These are phyloP conservation scores for Pseudozyma sp. DNA, from an alignment of 1,284 basidiomycete genomes.

Conservation along the genomic window DNA sequence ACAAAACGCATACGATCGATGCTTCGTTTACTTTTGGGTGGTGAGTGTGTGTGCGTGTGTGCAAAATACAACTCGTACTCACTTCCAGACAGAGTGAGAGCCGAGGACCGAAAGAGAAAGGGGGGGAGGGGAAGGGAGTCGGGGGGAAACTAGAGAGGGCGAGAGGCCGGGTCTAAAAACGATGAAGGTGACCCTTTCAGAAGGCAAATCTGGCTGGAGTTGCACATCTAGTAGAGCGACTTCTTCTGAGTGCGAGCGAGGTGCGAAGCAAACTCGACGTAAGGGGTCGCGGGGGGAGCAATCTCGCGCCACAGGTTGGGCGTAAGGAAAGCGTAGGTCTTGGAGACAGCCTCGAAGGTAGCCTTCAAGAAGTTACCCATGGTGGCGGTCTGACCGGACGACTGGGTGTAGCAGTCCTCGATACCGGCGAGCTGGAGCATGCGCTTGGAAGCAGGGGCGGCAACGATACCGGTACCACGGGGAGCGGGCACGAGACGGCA, in stretches of 20 bases:
- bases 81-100: neutral
- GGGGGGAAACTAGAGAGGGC: slow-evolving; percentile 46
- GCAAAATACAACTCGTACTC: slow-evolving; percentile 36
- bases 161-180: slow-evolving; percentile 25
- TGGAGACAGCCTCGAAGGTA: slow-evolving; percentile 94
- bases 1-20: slow-evolving; percentile 39
- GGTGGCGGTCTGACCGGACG: slow-evolving; percentile 97
- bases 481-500: slow-evolving; percentile 97
- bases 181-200: slow-evolving; percentile 16
- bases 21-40: slow-evolving; percentile 37
- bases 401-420: slow-evolving; percentile 92
- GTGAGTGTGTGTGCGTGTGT: slow-evolving; percentile 23
- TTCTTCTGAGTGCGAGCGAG: slow-evolving; percentile 65
- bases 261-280: slow-evolving; percentile 67
- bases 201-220: neutral
- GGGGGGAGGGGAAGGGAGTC: slow-evolving; percentile 27
- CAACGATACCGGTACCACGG: slow-evolving; percentile 99
- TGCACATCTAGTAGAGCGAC: slow-evolving; percentile 48
- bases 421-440: slow-evolving; percentile 97
- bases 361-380: slow-evolving; percentile 99
- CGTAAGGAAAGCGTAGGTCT: slow-evolving; percentile 96
- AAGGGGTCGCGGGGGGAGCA: slow-evolving; percentile 76
- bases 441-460: slow-evolving; percentile 96
- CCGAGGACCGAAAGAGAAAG: slow-evolving; percentile 9
- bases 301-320: slow-evolving; percentile 96